phyloP scores from a whole-genome alignment of 257 asterid genomes.

The Fraxinus americana region DNA sequence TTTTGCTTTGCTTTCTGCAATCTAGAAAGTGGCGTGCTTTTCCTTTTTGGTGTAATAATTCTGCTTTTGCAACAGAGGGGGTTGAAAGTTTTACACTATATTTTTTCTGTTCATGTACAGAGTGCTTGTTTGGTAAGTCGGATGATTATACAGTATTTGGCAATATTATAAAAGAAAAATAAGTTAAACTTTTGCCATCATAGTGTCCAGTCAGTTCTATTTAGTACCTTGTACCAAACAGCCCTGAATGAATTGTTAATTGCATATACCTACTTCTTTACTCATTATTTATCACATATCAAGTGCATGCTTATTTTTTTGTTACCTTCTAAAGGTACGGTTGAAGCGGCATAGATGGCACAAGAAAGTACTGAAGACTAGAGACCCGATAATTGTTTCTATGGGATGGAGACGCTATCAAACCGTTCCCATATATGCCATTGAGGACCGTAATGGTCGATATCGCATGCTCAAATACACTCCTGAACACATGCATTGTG shows the following conservation, averaged over 20 bases:
- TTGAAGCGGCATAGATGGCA: slow-evolving; percentile 98
- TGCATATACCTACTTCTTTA: background rate
- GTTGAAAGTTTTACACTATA: background rate
- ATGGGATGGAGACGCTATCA: slow-evolving; percentile 99
- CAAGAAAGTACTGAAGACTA: slow-evolving; percentile 87
- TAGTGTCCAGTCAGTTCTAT: background rate
- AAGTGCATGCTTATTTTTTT: slow-evolving; percentile 10
- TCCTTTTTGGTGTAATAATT: background rate
- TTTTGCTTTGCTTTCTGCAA: background rate
- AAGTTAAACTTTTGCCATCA: background rate
- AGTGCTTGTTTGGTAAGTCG: background rate
- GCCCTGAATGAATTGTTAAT: background rate
- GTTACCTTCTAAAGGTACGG: slow-evolving; percentile 57
- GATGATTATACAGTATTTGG: background rate
- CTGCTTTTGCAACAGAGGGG: background rate
- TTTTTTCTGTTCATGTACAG: background rate
- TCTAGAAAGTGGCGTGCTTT: background rate
- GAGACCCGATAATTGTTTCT: slow-evolving; percentile 96
- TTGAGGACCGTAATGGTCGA: slow-evolving; percentile 91
- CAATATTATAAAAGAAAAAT: background rate
- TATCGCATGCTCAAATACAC: slow-evolving; percentile 97
- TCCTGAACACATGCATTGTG: slow-evolving; percentile 99
- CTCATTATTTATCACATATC: background rate
- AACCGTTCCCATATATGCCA: slow-evolving; percentile 84
- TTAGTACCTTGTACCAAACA: background rate